Conservation (phyloP, 2,329 filamentous ascomycete genomes). For the Tricladium varicosporioides region DNA sequence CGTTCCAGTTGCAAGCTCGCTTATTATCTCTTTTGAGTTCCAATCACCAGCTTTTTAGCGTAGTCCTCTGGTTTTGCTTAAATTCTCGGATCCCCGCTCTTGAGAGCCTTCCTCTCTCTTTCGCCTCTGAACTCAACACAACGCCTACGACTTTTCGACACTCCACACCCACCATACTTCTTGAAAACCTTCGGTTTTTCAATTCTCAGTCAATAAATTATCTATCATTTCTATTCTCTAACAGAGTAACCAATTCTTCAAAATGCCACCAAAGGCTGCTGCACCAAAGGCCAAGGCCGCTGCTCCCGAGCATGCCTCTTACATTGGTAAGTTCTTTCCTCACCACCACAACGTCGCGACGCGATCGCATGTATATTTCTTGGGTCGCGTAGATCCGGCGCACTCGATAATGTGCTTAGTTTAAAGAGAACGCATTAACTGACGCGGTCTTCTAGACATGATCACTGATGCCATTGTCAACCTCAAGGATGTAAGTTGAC, state of each 20-base stretch:
- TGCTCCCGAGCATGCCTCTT: constrained; percentile 56
- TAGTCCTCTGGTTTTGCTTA: not conserved
- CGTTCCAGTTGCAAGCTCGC: not conserved
- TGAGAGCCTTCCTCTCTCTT: constrained; percentile 4
- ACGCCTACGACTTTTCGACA: constrained; percentile 2
- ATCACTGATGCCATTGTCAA: constrained; percentile 35
- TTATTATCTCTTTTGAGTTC: not conserved
- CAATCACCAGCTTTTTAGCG: not conserved
- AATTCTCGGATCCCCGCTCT: not conserved
- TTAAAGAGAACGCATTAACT: constrained; percentile 16
- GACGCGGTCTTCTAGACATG: constrained; percentile 31
- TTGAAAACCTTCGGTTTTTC: not conserved
- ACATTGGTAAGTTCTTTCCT: constrained; percentile 57
- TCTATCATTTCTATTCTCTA: constrained; percentile 2
- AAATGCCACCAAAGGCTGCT: constrained; percentile 67
- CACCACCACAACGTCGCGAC: constrained; percentile 45
- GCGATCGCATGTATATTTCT: constrained; percentile 35
- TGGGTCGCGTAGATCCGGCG: constrained; percentile 53
- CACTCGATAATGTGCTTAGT: constrained; percentile 39
- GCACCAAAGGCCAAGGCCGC: constrained; percentile 57
- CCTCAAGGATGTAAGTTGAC: constrained; percentile 32
- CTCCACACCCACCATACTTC: not conserved
- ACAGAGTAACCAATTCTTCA: constrained; percentile 28
- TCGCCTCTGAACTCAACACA: constrained; percentile 5
- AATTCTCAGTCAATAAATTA: not conserved